These are phyloP conservation scores for Elongisporangium prolatum DNA, from an alignment of 352 stramenopile species.

Conservation along the genomic window DNA sequence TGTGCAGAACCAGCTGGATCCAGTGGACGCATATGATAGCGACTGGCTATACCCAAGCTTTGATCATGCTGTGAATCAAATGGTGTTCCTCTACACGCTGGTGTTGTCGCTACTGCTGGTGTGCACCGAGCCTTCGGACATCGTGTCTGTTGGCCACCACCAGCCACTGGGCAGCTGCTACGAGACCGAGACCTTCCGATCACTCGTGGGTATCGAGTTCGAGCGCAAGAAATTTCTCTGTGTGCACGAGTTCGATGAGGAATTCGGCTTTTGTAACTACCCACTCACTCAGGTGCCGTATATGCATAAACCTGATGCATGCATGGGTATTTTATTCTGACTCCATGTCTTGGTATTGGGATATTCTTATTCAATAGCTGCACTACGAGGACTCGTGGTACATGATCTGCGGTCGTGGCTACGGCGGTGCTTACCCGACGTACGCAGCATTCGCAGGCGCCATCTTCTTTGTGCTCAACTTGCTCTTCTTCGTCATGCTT, in stretches of 20 bases:
- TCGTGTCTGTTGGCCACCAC: conserved; percentile 73
- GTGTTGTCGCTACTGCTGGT: conserved; percentile 52
- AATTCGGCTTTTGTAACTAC: conserved; percentile 82
- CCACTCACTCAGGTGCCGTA: conserved; percentile 64
- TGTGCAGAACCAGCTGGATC: conserved; percentile 46
- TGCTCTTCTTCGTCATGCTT: conserved; percentile 67
- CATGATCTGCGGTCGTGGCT: conserved; percentile 78
- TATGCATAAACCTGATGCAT: background rate
- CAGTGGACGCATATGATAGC: conserved; percentile 73
- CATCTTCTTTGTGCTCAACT: conserved; percentile 39
- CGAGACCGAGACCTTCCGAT: conserved; percentile 53
- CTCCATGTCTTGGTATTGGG: background rate
- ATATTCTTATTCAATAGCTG: background rate
- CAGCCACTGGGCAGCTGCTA: conserved; percentile 68
- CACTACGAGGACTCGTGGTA: conserved; percentile 64
- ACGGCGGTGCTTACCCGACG: conserved; percentile 38
- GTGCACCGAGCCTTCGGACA: conserved; percentile 57
- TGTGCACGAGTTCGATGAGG: conserved; percentile 76
- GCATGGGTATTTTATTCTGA: background rate
- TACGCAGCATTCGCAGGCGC: conserved; percentile 47
- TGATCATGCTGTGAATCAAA: conserved; percentile 81
- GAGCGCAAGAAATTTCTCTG: conserved; percentile 68
- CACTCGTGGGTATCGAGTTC: conserved; percentile 49
- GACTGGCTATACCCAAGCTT: conserved; percentile 74
- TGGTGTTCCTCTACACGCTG: conserved; percentile 67